phyloP scores from a whole-genome alignment of 202 grass and related monocot genomes.

The Zizania palustris region DNA sequence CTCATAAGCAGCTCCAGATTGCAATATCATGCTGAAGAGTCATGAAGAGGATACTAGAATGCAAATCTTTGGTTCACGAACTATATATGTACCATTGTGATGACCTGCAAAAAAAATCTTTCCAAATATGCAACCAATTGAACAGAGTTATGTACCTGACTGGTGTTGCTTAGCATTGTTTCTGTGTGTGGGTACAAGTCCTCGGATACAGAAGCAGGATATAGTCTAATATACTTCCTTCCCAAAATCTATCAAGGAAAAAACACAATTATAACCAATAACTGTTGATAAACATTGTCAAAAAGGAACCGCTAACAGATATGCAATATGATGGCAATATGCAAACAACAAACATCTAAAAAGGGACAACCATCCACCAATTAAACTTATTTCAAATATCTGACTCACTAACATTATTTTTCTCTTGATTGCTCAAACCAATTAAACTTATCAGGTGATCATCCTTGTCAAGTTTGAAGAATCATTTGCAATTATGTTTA shows the following conservation, averaged over 20 bases:
- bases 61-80: background rate
- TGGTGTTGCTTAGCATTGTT: slow-evolving; percentile 84
- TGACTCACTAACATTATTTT: no score
- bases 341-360: slow-evolving; percentile 10
- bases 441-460: background rate
- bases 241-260: slow-evolving; percentile 70
- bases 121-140: slow-evolving; percentile 5
- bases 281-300: slow-evolving; percentile 24
- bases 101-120: background rate
- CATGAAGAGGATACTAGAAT: background rate
- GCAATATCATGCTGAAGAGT: slow-evolving; percentile 22
- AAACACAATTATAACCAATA: slow-evolving; percentile 22
- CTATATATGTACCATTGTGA: slow-evolving; percentile 6
- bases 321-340: slow-evolving; percentile 2
- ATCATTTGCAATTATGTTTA: background rate
- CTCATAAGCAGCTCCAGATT: background rate
- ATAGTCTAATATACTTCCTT: slow-evolving; percentile 92
- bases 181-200: slow-evolving; percentile 79
- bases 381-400: background rate
- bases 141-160: slow-evolving; percentile 61
- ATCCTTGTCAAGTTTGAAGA: background rate
- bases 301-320: slow-evolving; percentile 1
- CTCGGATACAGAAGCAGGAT: slow-evolving; percentile 73
- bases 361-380: slow-evolving; percentile 9
- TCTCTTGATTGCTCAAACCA: background rate